Evolutionary conservation across 2,329 filamentous ascomycete species (phyloP), one percentile per base, ranked within the genome.

Genomic region (Bipolaris sorokiniana): DNA sequence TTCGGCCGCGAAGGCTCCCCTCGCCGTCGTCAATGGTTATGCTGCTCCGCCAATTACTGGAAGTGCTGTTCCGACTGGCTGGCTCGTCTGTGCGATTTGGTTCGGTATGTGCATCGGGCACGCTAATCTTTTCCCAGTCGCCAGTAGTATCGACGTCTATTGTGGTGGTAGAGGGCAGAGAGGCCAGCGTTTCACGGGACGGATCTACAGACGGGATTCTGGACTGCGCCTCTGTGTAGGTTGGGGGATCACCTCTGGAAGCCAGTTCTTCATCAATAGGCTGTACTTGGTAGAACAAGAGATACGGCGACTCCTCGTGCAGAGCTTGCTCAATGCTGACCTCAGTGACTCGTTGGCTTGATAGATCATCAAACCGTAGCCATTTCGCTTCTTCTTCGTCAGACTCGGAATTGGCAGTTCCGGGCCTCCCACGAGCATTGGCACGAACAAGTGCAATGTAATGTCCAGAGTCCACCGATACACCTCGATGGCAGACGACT

Each of bases 261-360:
- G 74, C 73, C n/a, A 78, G 76, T 61, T 89, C 84, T 54, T 93
- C 90, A 28, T 91, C 86, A 69, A 96, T 92, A 0, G 94, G 93
- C 28, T 96, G 85, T 38, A 98, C 91, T 75, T 97, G 94, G 71
- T 97, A 99, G 76, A 98, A 98, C 0, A 99, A 81, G 6, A 98
- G 84, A 73, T 98, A 98, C 0, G 95, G 94, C 74, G 92, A 96
- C 74, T 97, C 93, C n/a, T 89, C 84, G 64, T 86, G 89, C 48
- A 98, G 79, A 0, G 91, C 89, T 64, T 89, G 79, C 59, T 90
- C 88, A 61, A 97, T 89, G 68, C 96, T 86, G 47, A 97, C 88
- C 52, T 89, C 83, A 0, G 83, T 83, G 3, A 98, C 89, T 23
- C 94, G 86, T 54, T 88, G 83, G 34, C 84, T 80, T 0, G 86